Conservation (phyloP, 1,284 basidiomycete species). For the Thecaphora thlaspeos region DNA sequence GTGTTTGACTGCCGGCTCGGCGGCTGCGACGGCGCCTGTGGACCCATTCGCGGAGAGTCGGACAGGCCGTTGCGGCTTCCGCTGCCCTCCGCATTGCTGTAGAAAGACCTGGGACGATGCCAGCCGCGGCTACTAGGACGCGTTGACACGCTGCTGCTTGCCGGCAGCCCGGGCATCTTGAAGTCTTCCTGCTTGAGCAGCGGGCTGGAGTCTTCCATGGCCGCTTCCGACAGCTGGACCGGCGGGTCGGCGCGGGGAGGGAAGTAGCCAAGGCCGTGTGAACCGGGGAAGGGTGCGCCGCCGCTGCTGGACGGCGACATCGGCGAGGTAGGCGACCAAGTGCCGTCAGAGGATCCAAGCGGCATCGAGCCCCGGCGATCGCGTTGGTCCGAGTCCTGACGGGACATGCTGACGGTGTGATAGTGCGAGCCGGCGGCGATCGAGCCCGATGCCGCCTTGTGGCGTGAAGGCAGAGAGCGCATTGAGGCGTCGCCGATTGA, state of each 20-base stretch:
- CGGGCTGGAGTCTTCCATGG: slow-evolving; percentile 6
- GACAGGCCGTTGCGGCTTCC: no score
- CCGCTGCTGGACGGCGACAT: slow-evolving; percentile 1
- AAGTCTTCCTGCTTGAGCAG: slow-evolving; percentile 11
- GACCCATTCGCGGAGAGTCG: no score
- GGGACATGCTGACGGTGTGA: no score
- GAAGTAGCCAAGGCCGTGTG: neutral
- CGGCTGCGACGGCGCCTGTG: neutral
- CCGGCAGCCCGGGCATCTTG: slow-evolving; percentile 20
- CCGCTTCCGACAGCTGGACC: no score
- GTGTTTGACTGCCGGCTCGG: neutral
- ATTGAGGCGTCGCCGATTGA: neutral
- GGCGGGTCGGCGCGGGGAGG: no score
- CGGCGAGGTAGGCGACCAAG: neutral
- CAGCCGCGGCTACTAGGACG: slow-evolving; percentile 19
- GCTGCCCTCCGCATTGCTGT: no score
- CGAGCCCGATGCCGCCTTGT: no score
- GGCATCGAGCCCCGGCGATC: neutral
- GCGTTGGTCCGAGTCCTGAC: neutral
- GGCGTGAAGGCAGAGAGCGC: no score
- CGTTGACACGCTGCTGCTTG: slow-evolving; percentile 17
- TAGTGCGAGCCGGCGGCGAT: no score
- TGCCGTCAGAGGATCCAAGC: neutral
- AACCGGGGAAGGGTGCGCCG: slow-evolving; percentile 7
- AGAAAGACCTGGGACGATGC: slow-evolving; percentile 6